Conservation (phyloP, 257 asterid genomes). For the Capsicum pubescens region DNA sequence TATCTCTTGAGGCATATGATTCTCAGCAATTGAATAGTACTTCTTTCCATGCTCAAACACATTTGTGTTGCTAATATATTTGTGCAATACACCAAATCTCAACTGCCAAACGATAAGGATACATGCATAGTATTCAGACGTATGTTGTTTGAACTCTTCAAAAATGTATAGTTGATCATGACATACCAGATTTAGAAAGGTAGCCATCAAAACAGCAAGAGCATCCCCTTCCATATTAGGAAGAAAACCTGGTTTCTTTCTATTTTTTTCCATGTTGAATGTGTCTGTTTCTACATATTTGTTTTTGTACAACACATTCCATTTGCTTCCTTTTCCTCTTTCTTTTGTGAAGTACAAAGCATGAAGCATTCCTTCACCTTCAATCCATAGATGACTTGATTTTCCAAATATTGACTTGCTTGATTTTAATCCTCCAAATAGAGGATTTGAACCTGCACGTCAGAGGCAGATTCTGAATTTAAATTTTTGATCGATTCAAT, state of each 20-base stretch:
- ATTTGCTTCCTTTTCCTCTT: background rate
- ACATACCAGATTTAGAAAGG: constrained; percentile 47
- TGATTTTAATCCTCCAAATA: constrained; percentile 50
- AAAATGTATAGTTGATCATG: background rate
- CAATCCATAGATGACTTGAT: constrained; percentile 49
- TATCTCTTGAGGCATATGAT: constrained; percentile 65
- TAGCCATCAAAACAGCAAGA: constrained; percentile 51
- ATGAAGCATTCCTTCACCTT: constrained; percentile 66
- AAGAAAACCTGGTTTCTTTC: too few relatives aligned
- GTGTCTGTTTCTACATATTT: too few relatives aligned
- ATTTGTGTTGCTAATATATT: constrained; percentile 40
- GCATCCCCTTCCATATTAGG: constrained; percentile 49
- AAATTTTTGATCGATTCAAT: background rate
- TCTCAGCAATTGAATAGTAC: constrained; percentile 59
- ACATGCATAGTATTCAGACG: too few relatives aligned
- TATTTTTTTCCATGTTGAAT: too few relatives aligned
- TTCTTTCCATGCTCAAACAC: constrained; percentile 71
- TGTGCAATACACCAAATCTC: constrained; percentile 35
- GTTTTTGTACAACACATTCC: too few relatives aligned
- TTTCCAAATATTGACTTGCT: constrained; percentile 47
- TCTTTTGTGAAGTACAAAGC: constrained; percentile 44
- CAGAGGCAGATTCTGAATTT: background rate
- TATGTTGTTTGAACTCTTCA: background rate
- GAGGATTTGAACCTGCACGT: constrained; percentile 52
- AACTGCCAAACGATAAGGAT: constrained; percentile 39